Base-by-base conservation (phyloP, 225 moss, liverwort and hornwort species). In the Thuidium tamariscinum region DNA sequence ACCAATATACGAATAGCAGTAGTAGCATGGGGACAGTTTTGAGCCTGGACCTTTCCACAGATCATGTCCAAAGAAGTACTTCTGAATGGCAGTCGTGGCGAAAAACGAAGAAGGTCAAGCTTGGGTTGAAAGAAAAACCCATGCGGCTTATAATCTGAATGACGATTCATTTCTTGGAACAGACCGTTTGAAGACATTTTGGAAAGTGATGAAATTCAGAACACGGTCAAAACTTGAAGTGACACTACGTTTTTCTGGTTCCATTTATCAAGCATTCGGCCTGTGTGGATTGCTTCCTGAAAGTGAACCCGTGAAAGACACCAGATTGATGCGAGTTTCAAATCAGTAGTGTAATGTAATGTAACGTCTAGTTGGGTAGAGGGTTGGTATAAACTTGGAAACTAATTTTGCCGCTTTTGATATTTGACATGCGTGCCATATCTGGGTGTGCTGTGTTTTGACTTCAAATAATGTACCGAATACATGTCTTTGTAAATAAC, bases 21-120 rank as follows among this genome's bases (percentile, higher is more conserved):
- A 80, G 77, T n/a, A 82, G 37, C 56, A 48, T 51, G 71, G 80
- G 48, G 86, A 79, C 74, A 62, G 51, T 68, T 62, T 54, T 75
- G 82, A 88, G 70, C 34, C 3, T 89, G 51, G 86, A 87, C 22
- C 82, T 82, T 41, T 41, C 84, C 59, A 51, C 75, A 20, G 93
- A 93, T 82, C 86, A 89, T 74, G 91, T 93, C 44, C 89, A 93
- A 89, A 87, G 85, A 76, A 93, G 91, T 71, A 93, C 93, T 70
- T 87, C 82, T 62, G 87, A 82, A 82, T 93, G 93, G 93, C 91
- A 84, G 76, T 84, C 89, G 48, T 93, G 93, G 93, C 88, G 82
- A n/a, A 91, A 88, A 61, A n/a, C 82, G 22, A 93, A 89, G 77
- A 92, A 86, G 88, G 88, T 68, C 52, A 93, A 88, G 89, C 70